A percentile compares a stretch with the other conserved stretches of the same genome.
Conservation (phyloP, 2,329 filamentous ascomycete species). For the Pseudodiploospora longispora region DNA sequence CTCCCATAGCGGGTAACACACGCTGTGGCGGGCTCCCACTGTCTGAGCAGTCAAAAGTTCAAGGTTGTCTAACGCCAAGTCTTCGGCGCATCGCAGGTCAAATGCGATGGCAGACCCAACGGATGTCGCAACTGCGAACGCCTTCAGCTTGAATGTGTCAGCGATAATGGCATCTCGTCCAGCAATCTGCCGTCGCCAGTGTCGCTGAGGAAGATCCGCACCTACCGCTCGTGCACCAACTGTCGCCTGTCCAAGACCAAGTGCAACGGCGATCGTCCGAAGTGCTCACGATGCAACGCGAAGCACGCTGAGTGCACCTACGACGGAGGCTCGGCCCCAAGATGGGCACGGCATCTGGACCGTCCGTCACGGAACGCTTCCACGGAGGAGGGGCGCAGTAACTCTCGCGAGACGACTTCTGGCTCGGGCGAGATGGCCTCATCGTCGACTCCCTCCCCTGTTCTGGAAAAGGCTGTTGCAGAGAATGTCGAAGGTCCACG, state of each 20-base stretch:
- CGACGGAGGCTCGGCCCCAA: slow-evolving; percentile 28
- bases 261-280: slow-evolving; percentile 32
- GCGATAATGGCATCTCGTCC: slow-evolving; percentile 23
- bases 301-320: slow-evolving; percentile 30
- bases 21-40: no score
- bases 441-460: slow-evolving; percentile 3
- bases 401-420: slow-evolving; percentile 6
- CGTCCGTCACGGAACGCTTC: slow-evolving; percentile 8
- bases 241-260: slow-evolving; percentile 34
- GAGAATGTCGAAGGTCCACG: slow-evolving; percentile 1
- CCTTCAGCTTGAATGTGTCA: slow-evolving; percentile 33
- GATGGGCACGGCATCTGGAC: slow-evolving; percentile 28
- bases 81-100: slow-evolving; percentile 23
- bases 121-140: slow-evolving; percentile 35
- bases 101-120: slow-evolving; percentile 33
- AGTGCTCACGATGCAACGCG: slow-evolving; percentile 26
- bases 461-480: not conserved
- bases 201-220: slow-evolving; percentile 30
- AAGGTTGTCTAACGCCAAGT: slow-evolving; percentile 1
- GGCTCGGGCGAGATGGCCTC: not conserved
- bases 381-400: slow-evolving; percentile 6
- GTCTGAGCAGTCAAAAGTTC: no score
- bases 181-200: slow-evolving; percentile 18
- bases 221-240: slow-evolving; percentile 31
- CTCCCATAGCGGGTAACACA: no score